Conservation (phyloP, 169 alveolate genomes). For the Prorocentrum cordatum region DNA sequence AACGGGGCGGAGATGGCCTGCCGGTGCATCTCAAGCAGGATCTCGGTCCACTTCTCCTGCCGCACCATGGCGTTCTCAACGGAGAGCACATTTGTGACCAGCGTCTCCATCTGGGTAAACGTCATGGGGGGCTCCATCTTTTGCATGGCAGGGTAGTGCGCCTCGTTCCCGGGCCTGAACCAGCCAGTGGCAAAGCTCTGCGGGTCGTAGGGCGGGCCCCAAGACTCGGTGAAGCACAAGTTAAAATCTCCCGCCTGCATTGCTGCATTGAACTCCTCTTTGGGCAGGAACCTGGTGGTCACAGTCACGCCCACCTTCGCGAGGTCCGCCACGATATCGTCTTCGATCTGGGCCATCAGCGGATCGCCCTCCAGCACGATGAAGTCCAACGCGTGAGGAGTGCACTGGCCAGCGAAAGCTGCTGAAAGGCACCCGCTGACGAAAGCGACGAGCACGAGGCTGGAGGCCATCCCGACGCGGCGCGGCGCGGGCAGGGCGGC, state of each 20-base stretch:
- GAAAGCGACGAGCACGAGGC: too few relatives aligned
- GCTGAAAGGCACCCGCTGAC: too few relatives aligned
- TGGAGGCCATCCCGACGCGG: too few relatives aligned
- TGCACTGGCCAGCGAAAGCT: too few relatives aligned
- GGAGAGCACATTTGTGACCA: not conserved
- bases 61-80: not conserved
- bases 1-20: slow-evolving; percentile 10
- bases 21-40: not conserved
- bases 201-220: slow-evolving; percentile 42
- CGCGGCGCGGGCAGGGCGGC: too few relatives aligned
- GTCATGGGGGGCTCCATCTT: slow-evolving; percentile 6
- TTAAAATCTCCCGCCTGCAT: not conserved
- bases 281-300: not conserved
- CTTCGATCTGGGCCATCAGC: not conserved
- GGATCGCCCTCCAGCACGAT: not conserved
- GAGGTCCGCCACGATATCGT: not conserved
- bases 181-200: slow-evolving; percentile 10
- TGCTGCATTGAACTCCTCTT: not conserved
- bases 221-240: slow-evolving; percentile 26
- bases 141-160: not conserved
- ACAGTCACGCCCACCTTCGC: not conserved
- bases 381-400: too few relatives aligned
- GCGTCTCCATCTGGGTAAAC: not conserved
- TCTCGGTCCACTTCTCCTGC: slow-evolving; percentile 8
- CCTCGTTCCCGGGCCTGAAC: not conserved